Evolutionary conservation across 2,329 filamentous ascomycete species (phyloP).

Genomic region (Talaromyces sp.): DNA sequence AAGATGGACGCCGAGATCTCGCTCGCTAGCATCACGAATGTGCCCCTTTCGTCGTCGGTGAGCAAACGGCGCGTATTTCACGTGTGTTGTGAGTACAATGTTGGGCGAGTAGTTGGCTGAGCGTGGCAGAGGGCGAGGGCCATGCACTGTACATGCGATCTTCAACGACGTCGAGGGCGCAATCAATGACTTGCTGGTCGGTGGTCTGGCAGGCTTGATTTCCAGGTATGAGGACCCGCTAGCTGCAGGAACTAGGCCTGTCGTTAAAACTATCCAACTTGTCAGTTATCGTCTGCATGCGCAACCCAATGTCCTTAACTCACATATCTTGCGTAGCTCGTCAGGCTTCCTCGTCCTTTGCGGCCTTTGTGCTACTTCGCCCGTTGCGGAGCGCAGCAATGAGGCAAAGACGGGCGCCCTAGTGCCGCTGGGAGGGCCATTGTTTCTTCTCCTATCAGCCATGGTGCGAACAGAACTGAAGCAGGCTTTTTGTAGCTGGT

Average conservation of each 20-base stretch:
- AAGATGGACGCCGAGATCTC: conserved; percentile 84
- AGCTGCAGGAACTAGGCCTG: conserved; percentile 85
- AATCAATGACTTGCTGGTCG: conserved; percentile 43
- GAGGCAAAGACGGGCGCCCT: conserved; percentile 64
- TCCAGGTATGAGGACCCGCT: conserved; percentile 75
- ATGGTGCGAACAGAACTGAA: conserved; percentile 38
- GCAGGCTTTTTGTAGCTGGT: not conserved
- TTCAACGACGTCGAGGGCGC: conserved; percentile 67
- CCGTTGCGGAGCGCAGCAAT: conserved; percentile 37
- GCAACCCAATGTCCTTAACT: conserved; percentile 29
- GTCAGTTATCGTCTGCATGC: not conserved
- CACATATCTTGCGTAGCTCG: conserved; percentile 82
- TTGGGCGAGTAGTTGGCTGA: conserved; percentile 90
- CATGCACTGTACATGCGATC: conserved; percentile 87
- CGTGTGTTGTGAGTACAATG: conserved; percentile 82
- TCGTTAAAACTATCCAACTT: conserved; percentile 66
- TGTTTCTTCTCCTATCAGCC: conserved; percentile 83
- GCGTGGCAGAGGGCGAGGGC: conserved; percentile 81
- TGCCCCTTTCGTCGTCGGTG: conserved; percentile 78
- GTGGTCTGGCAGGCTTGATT: conserved; percentile 46
- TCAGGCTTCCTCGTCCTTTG: conserved; percentile 59
- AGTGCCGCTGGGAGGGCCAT: conserved; percentile 77
- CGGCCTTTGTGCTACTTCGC: conserved; percentile 47
- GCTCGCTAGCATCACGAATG: conserved; percentile 76
- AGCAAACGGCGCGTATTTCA: conserved; percentile 96